A percentile compares a stretch with the other conserved stretches of the same genome.
These are phyloP conservation scores for Aspergillus aculeatus DNA, from an alignment of 2,329 filamentous ascomycete genomes.

Conservation along the genomic window DNA sequence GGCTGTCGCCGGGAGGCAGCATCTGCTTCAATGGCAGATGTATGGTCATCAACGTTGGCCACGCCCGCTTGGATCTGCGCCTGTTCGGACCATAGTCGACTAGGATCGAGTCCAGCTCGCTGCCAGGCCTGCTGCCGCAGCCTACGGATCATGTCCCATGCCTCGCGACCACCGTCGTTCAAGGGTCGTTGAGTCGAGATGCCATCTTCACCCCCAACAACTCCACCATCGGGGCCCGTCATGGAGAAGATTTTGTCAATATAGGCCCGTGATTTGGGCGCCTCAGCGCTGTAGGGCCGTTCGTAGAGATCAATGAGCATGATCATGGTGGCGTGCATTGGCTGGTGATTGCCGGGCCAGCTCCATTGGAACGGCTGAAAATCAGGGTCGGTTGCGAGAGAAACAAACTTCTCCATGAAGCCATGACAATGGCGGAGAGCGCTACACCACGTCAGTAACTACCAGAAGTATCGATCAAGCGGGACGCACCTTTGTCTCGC, in stretches of 20 bases:
- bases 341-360: constrained; percentile 42
- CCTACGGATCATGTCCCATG: constrained; percentile 50
- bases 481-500: constrained; percentile 43
- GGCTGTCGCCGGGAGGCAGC: constrained; percentile 22
- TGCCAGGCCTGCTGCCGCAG: constrained; percentile 50
- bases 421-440: constrained; percentile 49
- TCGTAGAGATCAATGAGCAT: constrained; percentile 52
- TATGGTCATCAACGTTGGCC: constrained; percentile 20
- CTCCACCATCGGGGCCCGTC: constrained; percentile 46
- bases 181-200: constrained; percentile 44
- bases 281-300: constrained; percentile 46
- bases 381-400: constrained; percentile 47
- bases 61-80: constrained; percentile 43
- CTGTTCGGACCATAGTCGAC: constrained; percentile 48
- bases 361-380: constrained; percentile 51
- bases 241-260: constrained; percentile 49
- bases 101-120: constrained; percentile 48
- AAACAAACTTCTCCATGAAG: constrained; percentile 51
- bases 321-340: constrained; percentile 39
- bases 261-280: constrained; percentile 45
- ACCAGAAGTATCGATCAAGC: neutral
- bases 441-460: constrained; percentile 23
- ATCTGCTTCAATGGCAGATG: constrained; percentile 9
- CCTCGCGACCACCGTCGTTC: constrained; percentile 49
- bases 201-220: constrained; percentile 48